Base-by-base conservation (phyloP, 2,329 filamentous ascomycete species). In the Penicillium fuscoglaucum region DNA sequence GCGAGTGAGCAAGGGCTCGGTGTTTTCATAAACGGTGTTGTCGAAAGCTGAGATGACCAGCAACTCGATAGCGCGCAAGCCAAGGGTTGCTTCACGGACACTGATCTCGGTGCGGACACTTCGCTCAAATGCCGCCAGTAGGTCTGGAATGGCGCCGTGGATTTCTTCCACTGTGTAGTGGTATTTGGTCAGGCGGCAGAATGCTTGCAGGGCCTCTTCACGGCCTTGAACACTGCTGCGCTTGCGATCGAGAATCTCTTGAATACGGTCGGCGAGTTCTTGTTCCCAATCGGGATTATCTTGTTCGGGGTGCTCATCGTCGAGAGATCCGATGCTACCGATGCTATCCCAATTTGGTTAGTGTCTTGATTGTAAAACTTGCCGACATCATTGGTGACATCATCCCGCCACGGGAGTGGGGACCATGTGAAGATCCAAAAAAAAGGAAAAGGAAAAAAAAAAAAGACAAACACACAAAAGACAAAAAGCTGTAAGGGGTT, bases 211-310 rank as follows among this genome's bases (percentile, higher is more conserved):
- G 31, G 82, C 83, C 41, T 84, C 80, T 67, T 91, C 88, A 52
- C 91, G 85, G 24, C 86, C 85, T 61, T 90, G 84, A 26, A 83
- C 84, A 64, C 87, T 91, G 74, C 88, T 91, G 64, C 88, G 86
- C 80, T 96, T 96, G 67, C 90, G 87, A 66, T 90, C 86, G 55
- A 88, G 81, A 29, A 96, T 84, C 65, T 90, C 86, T 48, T 88
- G 82, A 61, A 96, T 86, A 58, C 87, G 84, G 61, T 87, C 83
- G 29, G 82, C 79, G 35, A 93, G 76, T 57, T 85, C 82, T 17
- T 84, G 77, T 46, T 86, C 83, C 83, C 89, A 90, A 21, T 79
- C 78, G 28, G 82, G 81, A 49, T 80, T 76, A 13, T 82, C 78
- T 9, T 83, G 81, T 52, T 85, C 83, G n/a, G 80, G 80, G 44